Evolutionary conservation across 2,329 filamentous ascomycete species (phyloP), one percentile per base, ranked within the genome.

Genomic region (Aspergillus brunneoviolaceus): DNA sequence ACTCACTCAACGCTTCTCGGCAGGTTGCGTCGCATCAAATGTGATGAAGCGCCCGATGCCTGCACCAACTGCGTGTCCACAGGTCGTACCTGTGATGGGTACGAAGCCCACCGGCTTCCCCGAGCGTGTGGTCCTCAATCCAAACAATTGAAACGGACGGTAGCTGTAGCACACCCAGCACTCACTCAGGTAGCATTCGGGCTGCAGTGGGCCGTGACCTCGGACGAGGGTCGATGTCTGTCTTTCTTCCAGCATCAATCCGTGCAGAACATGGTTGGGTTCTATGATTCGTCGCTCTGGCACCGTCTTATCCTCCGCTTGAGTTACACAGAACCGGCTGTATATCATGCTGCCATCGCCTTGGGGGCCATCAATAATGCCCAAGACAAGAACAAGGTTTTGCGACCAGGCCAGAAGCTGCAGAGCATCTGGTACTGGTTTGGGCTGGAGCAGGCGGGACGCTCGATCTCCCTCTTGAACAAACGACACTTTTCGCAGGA

Each of bases 231-330:
- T 14, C 51, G 57, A 19, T 59, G 57, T 31, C 31, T 55, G 2
- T 55, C 51, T 5, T 59, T 49, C 33, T 59, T 59, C 45, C 51
- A 59, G 33, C 31, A 51, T 39, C 57, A 23, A 21, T 51, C 57
- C 3, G 51, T 59, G 21, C 39, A 51, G 5, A 19, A 55, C 23
- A 51, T 59, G 35, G 29, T 49, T 16, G 21, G 21, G 14, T 59
- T 50, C 11, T 59, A 49, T 21, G 57, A 59, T 27, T 59, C 57
- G 42, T 16, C 47, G 5, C 51, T 59, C 31, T 59, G 57, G 57
- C 57, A 59, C 45, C 51, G 35, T 11, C 33, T 59, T 29, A 48
- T 55, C n/a, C 57, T 59, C 25, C 45, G 54, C 14, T n/a, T 59
- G 51, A 50, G 39, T 39, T 35, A 45, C 11, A 2, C 29, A 4